Base-by-base conservation (phyloP, 139 green algal species). In the Limnomonas spitsbergensis region DNA sequence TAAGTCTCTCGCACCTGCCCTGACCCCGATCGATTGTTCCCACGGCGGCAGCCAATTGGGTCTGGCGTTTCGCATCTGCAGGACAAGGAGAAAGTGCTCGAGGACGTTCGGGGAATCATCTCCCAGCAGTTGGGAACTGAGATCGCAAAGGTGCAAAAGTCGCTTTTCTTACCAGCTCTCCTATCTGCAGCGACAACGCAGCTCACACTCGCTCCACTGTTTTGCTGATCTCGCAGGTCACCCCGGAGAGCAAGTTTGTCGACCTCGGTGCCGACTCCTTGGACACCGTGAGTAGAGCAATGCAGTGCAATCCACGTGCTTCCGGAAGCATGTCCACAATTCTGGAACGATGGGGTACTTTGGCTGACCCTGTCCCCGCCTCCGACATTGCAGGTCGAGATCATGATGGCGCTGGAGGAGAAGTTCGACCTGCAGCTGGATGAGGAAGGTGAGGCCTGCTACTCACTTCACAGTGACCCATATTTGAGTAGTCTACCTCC, bases 341-440 rank as follows among this genome's bases (percentile, higher is more conserved):
- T n/a, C n/a, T n/a, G n/a, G n/a, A n/a, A n/a, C n/a, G n/a, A n/a
- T n/a, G n/a, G n/a, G n/a, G n/a, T n/a, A n/a, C n/a, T n/a, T n/a
- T n/a, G n/a, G n/a, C n/a, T n/a, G n/a, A n/a, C n/a, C n/a, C n/a
- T n/a, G n/a, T n/a, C n/a, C n/a, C n/a, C n/a, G n/a, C n/a, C n/a
- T 61, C 14, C 20, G 20, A 61, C 47, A 20, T 20, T 61, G 20
- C 87, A 93, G 89, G 89, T 97, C 27, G 95, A 99, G 90, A 98
- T 99, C 85, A 98, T 99, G 95, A 98, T 99, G 95, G 95, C 95
- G 0, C 85, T 99, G 53, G 95, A 98, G 90, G 94, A 98, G 92
- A 95, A 97, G 91, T 99, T 98, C 75, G 92, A 97, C 75, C 91
- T 99, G 69, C 88, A 90, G 69, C 89, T 99, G 38, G 94, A 98